Conservation (phyloP, 495 filamentous ascomycete species). For the Tuber melanosporum region DNA sequence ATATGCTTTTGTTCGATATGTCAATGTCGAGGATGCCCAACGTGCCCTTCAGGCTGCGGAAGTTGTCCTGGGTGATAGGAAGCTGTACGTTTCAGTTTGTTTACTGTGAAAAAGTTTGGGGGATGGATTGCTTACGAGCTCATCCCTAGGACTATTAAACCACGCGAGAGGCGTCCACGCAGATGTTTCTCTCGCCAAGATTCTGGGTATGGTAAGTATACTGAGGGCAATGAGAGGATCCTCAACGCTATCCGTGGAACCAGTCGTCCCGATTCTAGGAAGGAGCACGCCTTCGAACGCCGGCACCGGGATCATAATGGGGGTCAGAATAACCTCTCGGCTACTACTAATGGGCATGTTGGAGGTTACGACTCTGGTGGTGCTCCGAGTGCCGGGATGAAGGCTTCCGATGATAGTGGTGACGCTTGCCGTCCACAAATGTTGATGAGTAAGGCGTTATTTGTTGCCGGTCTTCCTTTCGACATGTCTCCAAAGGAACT, state of each 20-base stretch:
- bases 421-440: slow-evolving; percentile 21
- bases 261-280: background rate
- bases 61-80: slow-evolving; percentile 33
- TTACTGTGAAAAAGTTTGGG: background rate
- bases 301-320: background rate
- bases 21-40: slow-evolving; percentile 37
- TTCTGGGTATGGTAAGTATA: background rate
- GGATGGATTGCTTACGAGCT: slow-evolving; percentile 4
- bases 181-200: background rate
- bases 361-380: background rate
- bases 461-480: slow-evolving; percentile 37
- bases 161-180: slow-evolving; percentile 30
- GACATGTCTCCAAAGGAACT: slow-evolving; percentile 41
- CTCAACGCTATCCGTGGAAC: background rate
- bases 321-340: background rate
- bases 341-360: background rate
- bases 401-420: background rate
- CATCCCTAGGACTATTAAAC: slow-evolving; percentile 32
- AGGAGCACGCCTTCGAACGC: background rate
- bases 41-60: slow-evolving; percentile 32
- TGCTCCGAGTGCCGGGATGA: background rate
- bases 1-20: slow-evolving; percentile 40
- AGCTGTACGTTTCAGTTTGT: slow-evolving; percentile 24
- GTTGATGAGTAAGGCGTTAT: slow-evolving; percentile 37
- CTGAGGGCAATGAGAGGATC: background rate